Evolutionary conservation across 495 filamentous ascomycete species (phyloP).

Genomic region (Aspergillus homomorphus): DNA sequence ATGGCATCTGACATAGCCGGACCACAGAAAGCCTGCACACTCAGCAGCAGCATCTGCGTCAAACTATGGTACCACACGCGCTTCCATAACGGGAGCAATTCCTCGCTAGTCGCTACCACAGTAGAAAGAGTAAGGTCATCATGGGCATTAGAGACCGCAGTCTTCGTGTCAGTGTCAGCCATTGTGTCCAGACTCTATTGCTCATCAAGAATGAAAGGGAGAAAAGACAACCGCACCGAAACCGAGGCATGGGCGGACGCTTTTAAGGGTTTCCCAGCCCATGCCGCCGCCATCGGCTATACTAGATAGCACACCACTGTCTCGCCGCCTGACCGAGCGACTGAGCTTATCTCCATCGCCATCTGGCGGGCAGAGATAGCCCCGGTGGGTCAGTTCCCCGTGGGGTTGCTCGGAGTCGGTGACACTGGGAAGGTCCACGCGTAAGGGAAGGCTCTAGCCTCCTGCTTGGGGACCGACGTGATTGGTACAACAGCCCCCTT

Average conservation of each 20-base stretch:
- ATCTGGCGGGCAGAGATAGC: not conserved
- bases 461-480: too few species aligned
- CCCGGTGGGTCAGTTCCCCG: slow-evolving; percentile 10
- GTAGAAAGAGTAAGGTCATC: slow-evolving; percentile 1
- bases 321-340: not conserved
- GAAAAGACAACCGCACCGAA: not conserved
- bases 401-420: slow-evolving; percentile 6
- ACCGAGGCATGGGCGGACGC: not conserved
- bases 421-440: slow-evolving; percentile 12
- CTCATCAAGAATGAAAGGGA: not conserved
- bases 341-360: slow-evolving; percentile 8
- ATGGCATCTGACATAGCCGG: slow-evolving; percentile 27
- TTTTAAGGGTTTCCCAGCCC: slow-evolving; percentile 6
- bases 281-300: slow-evolving; percentile 3
- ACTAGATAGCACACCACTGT: not conserved
- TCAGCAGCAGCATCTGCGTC: slow-evolving; percentile 32
- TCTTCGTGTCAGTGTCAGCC: slow-evolving; percentile 21
- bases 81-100: slow-evolving; percentile 26
- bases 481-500: too few species aligned
- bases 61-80: slow-evolving; percentile 31
- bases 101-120: slow-evolving; percentile 11
- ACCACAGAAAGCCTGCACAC: slow-evolving; percentile 20
- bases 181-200: slow-evolving; percentile 3
- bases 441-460: not conserved
- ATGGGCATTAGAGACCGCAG: not conserved